phyloP scores from a whole-genome alignment of 345 rosid species.

The Linum usitatissimum region DNA sequence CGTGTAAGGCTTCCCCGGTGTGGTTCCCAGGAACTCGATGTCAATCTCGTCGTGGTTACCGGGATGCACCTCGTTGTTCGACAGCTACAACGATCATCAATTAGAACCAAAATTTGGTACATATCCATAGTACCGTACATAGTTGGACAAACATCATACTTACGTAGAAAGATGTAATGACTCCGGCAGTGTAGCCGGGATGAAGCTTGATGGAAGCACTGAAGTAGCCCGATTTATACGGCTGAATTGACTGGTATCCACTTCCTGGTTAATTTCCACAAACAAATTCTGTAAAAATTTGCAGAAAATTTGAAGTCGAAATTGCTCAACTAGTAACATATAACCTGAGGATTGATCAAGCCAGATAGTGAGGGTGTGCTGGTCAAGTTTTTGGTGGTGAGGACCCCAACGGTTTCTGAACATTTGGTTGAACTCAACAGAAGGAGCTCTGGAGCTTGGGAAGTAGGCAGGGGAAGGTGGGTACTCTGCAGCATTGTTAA shows the following conservation, averaged over 20 bases:
- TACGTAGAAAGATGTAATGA: constrained; percentile 33
- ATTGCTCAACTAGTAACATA: too few relatives aligned
- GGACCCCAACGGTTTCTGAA: constrained; percentile 8
- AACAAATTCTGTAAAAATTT: neutral
- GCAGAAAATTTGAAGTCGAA: neutral
- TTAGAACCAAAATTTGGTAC: neutral
- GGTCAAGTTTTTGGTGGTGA: constrained; percentile 6
- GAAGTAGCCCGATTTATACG: constrained; percentile 6
- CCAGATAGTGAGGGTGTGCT: neutral
- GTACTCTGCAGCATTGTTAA: neutral
- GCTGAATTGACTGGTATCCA: constrained; percentile 25
- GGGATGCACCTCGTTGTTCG: constrained; percentile 69
- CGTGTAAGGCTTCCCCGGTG: constrained; percentile 54
- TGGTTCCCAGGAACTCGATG: constrained; percentile 84
- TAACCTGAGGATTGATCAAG: constrained; percentile 3
- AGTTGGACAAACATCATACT: neutral
- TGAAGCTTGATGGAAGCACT: constrained; percentile 81
- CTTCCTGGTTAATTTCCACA: constrained; percentile 45
- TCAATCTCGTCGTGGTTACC: constrained; percentile 87
- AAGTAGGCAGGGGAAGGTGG: constrained; percentile 7
- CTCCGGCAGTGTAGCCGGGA: constrained; percentile 90
- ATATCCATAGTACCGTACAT: too few relatives aligned
- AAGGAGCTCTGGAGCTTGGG: neutral
- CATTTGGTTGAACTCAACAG: constrained; percentile 1
- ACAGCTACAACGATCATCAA: constrained; percentile 38